Evolutionary conservation across 768 basidiomycete genomes (phyloP).

Genomic region (Mycena belliarum): DNA sequence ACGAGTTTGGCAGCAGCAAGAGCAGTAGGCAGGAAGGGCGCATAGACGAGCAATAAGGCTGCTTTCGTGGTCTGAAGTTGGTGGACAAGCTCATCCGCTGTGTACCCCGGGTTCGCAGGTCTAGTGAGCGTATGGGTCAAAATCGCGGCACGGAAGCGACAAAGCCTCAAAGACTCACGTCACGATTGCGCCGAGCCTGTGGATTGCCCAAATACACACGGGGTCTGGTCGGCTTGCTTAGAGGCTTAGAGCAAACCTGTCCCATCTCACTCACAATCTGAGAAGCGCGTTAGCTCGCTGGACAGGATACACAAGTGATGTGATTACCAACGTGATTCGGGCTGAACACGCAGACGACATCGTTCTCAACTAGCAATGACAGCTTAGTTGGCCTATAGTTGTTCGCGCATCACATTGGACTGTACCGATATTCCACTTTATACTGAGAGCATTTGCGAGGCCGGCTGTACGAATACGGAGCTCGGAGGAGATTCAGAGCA

Average conservation of each 20-base stretch:
- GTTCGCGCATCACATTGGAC: neutral
- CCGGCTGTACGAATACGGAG: conserved; percentile 44
- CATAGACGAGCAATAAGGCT: conserved; percentile 49
- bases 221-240: too few relatives aligned
- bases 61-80: conserved; percentile 54
- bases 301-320: neutral
- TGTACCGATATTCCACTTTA: conserved; percentile 51
- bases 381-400: neutral
- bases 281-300: neutral
- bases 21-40: conserved; percentile 44
- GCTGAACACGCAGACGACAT: conserved; percentile 64
- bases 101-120: conserved; percentile 64
- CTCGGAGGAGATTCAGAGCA: conserved; percentile 24
- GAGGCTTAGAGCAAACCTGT: too few relatives aligned
- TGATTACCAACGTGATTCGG: conserved; percentile 61
- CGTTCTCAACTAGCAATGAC: conserved; percentile 43
- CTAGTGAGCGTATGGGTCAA: conserved; percentile 31
- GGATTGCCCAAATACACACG: conserved; percentile 58
- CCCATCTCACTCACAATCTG: too few relatives aligned
- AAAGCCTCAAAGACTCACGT: conserved; percentile 44
- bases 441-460: conserved; percentile 55
- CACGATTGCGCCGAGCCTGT: conserved; percentile 57
- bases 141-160: conserved; percentile 3
- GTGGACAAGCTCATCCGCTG: conserved; percentile 55
- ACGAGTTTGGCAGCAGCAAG: conserved; percentile 41